These are phyloP conservation scores for Tilletia indica DNA, from an alignment of 1,284 basidiomycete species.

Conservation along the genomic window DNA sequence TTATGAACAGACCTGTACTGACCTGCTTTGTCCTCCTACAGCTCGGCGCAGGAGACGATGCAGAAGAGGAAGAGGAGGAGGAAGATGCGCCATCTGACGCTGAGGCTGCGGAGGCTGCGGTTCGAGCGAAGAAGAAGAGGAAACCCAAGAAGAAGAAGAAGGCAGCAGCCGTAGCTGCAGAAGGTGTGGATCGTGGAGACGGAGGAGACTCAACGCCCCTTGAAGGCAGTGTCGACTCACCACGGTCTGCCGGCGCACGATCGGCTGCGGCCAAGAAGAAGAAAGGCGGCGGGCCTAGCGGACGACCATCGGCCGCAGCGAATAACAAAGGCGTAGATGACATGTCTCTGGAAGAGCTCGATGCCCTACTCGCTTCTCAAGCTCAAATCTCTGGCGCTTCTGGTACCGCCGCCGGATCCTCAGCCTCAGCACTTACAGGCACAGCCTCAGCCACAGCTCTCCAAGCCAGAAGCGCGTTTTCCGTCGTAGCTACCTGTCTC, in stretches of 20 bases:
- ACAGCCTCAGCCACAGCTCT: neutral
- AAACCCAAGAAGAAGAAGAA: slow-evolving; percentile 51
- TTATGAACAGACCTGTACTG: neutral
- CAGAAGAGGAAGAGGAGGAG: slow-evolving; percentile 23
- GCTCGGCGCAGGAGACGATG: slow-evolving; percentile 13
- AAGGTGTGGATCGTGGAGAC: neutral
- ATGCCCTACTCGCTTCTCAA: slow-evolving; percentile 43
- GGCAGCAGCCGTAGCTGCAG: neutral
- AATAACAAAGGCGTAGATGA: slow-evolving; percentile 36
- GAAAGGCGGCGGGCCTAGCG: neutral
- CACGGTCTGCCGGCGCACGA: neutral
- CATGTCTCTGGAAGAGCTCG: slow-evolving; percentile 52
- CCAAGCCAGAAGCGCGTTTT: slow-evolving; percentile 1
- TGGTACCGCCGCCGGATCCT: neutral
- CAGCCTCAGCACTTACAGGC: too few species aligned
- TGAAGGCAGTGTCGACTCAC: neutral
- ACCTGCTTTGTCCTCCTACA: neutral
- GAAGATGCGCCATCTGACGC: slow-evolving; percentile 28
- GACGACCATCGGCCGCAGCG: neutral
- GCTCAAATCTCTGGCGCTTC: slow-evolving; percentile 17
- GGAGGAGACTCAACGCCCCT: neutral
- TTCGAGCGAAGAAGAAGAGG: slow-evolving; percentile 40
- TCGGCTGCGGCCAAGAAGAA: slow-evolving; percentile 21
- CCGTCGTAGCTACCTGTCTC: slow-evolving; percentile 28
- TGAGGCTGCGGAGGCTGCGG: slow-evolving; percentile 20